A percentile compares a stretch with the other conserved stretches of the same genome.
phyloP scores from a whole-genome alignment of 202 grass and related monocot species.

The Brachypodium distachyon region DNA sequence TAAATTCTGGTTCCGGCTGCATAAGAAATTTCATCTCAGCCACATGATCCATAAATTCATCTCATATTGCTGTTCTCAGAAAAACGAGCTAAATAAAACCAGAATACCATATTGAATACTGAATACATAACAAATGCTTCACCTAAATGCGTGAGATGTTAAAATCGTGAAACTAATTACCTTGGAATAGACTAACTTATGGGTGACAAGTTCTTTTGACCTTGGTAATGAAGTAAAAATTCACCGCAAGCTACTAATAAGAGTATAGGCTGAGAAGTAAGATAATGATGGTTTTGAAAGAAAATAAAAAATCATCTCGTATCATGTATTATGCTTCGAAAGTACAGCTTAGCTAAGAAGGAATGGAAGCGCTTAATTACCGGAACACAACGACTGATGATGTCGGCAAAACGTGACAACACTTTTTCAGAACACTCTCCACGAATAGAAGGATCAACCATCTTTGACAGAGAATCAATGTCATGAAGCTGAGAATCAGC shows the following conservation, averaged over 20 bases:
- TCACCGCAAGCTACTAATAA: background rate
- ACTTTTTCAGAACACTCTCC: conserved; percentile 77
- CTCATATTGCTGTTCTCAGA: background rate
- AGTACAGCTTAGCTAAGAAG: background rate
- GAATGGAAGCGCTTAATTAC: conserved; percentile 24
- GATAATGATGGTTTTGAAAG: background rate
- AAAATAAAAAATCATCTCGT: background rate
- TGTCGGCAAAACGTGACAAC: conserved; percentile 76
- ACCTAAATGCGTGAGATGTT: background rate
- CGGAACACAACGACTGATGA: conserved; percentile 71
- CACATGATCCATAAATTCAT: conserved; percentile 5
- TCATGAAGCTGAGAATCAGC: conserved; percentile 88
- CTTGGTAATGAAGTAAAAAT: conserved; percentile 1
- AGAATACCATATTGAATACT: background rate
- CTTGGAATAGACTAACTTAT: background rate
- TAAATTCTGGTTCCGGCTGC: conserved; percentile 55
- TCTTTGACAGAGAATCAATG: conserved; percentile 79
- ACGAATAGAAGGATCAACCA: conserved; percentile 78
- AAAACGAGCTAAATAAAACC: background rate
- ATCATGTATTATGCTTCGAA: background rate
- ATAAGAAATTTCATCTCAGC: conserved; percentile 34
- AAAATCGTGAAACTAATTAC: conserved; percentile 4
- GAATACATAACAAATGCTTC: conserved; percentile 11
- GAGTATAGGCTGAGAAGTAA: background rate
- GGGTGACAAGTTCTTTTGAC: background rate